Conservation (phyloP, 148 eudicot species). For the Oxyria digyna region DNA sequence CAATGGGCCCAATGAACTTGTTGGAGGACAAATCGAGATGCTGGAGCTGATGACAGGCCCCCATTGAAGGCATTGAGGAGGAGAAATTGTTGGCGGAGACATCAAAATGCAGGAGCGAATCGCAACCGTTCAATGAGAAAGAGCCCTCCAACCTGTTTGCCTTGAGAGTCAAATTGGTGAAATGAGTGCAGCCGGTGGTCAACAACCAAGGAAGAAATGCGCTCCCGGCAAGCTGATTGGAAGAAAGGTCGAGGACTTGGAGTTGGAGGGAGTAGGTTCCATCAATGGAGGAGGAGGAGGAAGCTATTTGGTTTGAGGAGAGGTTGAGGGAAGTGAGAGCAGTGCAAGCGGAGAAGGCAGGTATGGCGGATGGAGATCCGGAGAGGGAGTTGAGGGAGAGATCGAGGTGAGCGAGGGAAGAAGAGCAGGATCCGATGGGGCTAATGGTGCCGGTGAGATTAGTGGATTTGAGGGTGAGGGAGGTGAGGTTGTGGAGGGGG, state of each 20-base stretch:
- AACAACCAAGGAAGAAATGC: slow-evolving; percentile 39
- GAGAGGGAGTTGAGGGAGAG: slow-evolving; percentile 50
- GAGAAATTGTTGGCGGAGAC: slow-evolving; percentile 55
- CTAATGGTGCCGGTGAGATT: slow-evolving; percentile 44
- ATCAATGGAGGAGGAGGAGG: background rate
- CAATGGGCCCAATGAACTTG: slow-evolving; percentile 37
- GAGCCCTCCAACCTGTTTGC: slow-evolving; percentile 47
- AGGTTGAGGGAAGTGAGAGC: slow-evolving; percentile 38
- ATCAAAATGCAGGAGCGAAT: slow-evolving; percentile 38
- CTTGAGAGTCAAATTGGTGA: slow-evolving; percentile 34
- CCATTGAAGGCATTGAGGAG: slow-evolving; percentile 30
- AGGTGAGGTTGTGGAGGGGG: slow-evolving; percentile 22
- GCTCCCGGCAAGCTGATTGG: slow-evolving; percentile 39
- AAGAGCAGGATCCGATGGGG: slow-evolving; percentile 15
- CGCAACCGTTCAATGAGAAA: slow-evolving; percentile 29
- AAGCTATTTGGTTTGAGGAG: slow-evolving; percentile 42
- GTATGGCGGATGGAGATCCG: slow-evolving; percentile 30
- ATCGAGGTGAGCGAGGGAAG: slow-evolving; percentile 33
- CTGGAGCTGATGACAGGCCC: slow-evolving; percentile 24
- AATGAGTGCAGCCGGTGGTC: slow-evolving; percentile 22
- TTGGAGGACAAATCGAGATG: slow-evolving; percentile 70
- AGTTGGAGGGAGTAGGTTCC: slow-evolving; percentile 15
- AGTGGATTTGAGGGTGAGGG: slow-evolving; percentile 27
- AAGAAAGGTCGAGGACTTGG: slow-evolving; percentile 45
- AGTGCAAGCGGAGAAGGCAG: slow-evolving; percentile 32